A percentile compares a stretch with the other conserved stretches of the same genome.
Conservation (phyloP, 306 rosid genomes). For the Abrus pulchellus region DNA sequence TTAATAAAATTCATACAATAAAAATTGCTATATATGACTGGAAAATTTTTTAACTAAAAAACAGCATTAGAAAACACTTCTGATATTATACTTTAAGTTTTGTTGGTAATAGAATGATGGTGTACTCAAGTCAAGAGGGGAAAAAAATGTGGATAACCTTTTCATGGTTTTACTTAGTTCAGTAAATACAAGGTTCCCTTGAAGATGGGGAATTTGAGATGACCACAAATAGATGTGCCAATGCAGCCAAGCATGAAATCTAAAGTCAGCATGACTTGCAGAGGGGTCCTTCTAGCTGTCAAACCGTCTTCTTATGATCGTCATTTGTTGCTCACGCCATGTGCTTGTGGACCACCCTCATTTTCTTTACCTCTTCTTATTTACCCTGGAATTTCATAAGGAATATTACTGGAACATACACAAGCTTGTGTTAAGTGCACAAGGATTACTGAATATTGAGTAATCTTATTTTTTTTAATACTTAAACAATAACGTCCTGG, state of each 20-base stretch:
- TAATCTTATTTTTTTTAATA: no score
- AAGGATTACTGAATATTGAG: not conserved
- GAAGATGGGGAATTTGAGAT: constrained; percentile 51
- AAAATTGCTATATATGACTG: no score
- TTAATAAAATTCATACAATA: no score
- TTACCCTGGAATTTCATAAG: not conserved
- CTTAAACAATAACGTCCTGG: no score
- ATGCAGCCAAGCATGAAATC: not conserved
- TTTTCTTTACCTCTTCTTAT: not conserved
- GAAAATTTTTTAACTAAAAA: no score
- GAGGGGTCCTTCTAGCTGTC: constrained; percentile 54
- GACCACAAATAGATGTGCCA: constrained; percentile 49
- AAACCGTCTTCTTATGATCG: constrained; percentile 52
- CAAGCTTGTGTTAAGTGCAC: not conserved
- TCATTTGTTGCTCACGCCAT: constrained; percentile 21
- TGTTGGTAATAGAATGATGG: no score
- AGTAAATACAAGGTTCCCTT: constrained; percentile 46
- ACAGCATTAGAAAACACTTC: no score
- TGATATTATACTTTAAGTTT: no score
- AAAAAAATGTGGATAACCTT: no score
- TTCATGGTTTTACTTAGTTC: not conserved
- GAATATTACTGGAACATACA: not conserved
- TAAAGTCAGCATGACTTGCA: constrained; percentile 36
- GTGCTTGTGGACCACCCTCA: constrained; percentile 51
- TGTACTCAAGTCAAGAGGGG: no score